Evolutionary conservation across 2,329 filamentous ascomycete genomes (phyloP).

Genomic region (Alternaria sp.): DNA sequence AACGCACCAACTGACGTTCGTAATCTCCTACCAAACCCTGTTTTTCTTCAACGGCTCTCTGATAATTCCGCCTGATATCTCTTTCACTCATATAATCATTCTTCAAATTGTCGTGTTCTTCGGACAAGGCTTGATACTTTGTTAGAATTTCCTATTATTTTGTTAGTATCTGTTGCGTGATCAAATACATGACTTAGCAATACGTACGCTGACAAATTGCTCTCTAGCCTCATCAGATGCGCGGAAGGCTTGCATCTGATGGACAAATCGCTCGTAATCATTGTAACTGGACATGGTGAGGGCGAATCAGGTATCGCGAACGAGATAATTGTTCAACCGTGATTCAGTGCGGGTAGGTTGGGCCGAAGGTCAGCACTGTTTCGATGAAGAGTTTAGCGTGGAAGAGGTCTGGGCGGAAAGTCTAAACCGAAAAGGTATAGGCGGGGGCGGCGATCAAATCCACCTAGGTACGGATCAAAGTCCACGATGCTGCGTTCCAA

Average conservation of each 20-base stretch:
- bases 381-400: slow-evolving; percentile 6
- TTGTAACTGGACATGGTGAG: slow-evolving; percentile 23
- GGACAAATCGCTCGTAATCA: slow-evolving; percentile 35
- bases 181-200: slow-evolving; percentile 12
- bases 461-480: not conserved
- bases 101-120: slow-evolving; percentile 39
- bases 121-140: slow-evolving; percentile 36
- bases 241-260: slow-evolving; percentile 46
- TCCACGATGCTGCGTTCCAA: not conserved
- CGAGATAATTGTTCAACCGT: slow-evolving; percentile 2
- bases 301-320: not conserved
- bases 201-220: slow-evolving; percentile 43
- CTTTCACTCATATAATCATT: slow-evolving; percentile 46
- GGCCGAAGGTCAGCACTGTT: slow-evolving; percentile 13
- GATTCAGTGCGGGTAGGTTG: slow-evolving; percentile 7
- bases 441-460: slow-evolving; percentile 6
- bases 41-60: slow-evolving; percentile 34
- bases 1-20: slow-evolving; percentile 40
- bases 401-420: slow-evolving; percentile 9
- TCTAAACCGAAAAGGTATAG: slow-evolving; percentile 7
- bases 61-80: slow-evolving; percentile 45
- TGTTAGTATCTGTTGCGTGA: slow-evolving; percentile 30
- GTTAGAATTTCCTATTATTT: slow-evolving; percentile 40
- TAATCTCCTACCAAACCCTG: slow-evolving; percentile 31
- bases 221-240: slow-evolving; percentile 51